Base-by-base conservation (phyloP, 345 rosid genomes). In the Pugionium dolabratum region DNA sequence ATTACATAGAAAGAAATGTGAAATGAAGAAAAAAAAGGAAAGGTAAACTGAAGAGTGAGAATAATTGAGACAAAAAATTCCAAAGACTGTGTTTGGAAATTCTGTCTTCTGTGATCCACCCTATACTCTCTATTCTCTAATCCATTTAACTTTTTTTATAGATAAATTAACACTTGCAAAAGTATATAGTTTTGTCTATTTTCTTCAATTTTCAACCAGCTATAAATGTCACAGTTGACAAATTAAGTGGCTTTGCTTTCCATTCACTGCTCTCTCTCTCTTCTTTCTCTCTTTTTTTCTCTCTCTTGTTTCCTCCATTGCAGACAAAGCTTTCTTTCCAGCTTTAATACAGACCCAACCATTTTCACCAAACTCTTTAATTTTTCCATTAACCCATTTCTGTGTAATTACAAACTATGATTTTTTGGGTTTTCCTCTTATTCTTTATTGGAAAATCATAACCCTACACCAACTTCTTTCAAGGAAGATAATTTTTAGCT, bases 251-350 rank as follows among this genome's bases (percentile, higher is more conserved):
- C 64, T 62, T 75, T 82, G 77, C 85, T 81, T 81, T 71, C 42
- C 39, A 76, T 77, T 79, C 78, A 78, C 84, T 82, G 70, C 49
- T 74, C 79, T 64, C 58, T 66, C 73, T 60, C 37, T 77, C 74
- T 79, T 69, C 44, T 67, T 40, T 71, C 29, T 69, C 73, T 18
- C 18, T 18, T 18, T 18, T 18, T 18, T 18, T 18, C 18, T 75
- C 54, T 70, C 66, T 58, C 30, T 74, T 80, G 79, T 84, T 85
- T 84, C 91, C 96, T 88, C 91, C 94, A 82, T 87, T 86, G 90
- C 86, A 83, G 80, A 87, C 88, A 70, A 84, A 87, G 91, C 88
- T 80, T 86, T 75, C 85, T 79, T 82, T 81, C 82, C 83, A 76
- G 76, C 85, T 75, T 72, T 71, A 54, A 35, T 73, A 54, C 76